Conservation (phyloP, 1,284 basidiomycete species). For the Pseudozyma hubeiensis region DNA sequence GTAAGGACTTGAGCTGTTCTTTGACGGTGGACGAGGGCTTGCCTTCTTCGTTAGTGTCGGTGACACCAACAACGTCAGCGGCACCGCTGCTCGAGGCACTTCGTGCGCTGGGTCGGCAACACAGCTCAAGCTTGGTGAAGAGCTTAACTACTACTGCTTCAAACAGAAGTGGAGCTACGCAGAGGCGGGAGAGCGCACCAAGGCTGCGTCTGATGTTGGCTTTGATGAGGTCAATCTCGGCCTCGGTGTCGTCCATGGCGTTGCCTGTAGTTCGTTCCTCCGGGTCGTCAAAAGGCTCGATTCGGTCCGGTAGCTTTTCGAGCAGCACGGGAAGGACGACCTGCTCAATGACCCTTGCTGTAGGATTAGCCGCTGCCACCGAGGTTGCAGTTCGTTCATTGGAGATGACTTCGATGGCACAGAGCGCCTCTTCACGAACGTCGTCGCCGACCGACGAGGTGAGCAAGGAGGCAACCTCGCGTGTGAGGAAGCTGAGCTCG, state of each 20-base stretch:
- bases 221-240: conserved; percentile 35
- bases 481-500: conserved; percentile 83
- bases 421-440: conserved; percentile 65
- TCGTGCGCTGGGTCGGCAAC: conserved; percentile 77
- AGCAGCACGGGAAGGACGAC: conserved; percentile 70
- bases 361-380: conserved; percentile 76
- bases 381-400: conserved; percentile 79
- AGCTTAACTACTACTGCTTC: conserved; percentile 84
- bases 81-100: not conserved
- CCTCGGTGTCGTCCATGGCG: conserved; percentile 42
- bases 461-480: conserved; percentile 78
- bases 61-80: conserved; percentile 72
- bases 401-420: conserved; percentile 44
- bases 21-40: conserved; percentile 75
- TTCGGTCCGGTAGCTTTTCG: conserved; percentile 47
- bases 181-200: conserved; percentile 79
- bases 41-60: conserved; percentile 80
- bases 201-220: conserved; percentile 74
- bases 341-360: conserved; percentile 78
- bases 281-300: conserved; percentile 31
- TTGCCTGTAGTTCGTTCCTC: conserved; percentile 24
- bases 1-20: conserved; percentile 18
- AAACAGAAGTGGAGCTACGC: conserved; percentile 81
- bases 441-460: conserved; percentile 75
- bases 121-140: conserved; percentile 81